A percentile compares a stretch with the other conserved stretches of the same genome.
These are phyloP conservation scores for Cystobasidiaceae sp. DNA, from an alignment of 1,284 basidiomycete species.

Conservation along the genomic window DNA sequence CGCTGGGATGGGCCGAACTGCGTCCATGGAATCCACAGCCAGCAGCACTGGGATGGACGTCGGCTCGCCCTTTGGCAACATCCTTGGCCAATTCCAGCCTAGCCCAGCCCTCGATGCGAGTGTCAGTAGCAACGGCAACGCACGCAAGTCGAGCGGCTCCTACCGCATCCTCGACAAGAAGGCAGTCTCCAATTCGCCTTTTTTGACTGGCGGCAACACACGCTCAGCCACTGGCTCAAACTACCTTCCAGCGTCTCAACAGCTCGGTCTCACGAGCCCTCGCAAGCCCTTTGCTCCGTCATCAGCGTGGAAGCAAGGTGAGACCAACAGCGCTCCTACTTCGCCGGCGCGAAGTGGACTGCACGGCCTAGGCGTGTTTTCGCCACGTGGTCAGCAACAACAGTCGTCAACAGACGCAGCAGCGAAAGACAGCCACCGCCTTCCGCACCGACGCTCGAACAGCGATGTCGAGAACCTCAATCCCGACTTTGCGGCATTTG, in stretches of 20 bases:
- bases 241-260: background rate
- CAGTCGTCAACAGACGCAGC: too few species aligned
- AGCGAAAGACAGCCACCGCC: too few species aligned
- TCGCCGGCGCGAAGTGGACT: constrained; percentile 6
- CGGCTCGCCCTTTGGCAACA: constrained; percentile 23
- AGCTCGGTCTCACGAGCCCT: background rate
- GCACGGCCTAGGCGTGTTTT: constrained; percentile 21
- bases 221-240: constrained; percentile 3
- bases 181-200: constrained; percentile 30
- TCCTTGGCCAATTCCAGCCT: constrained; percentile 19
- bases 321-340: background rate
- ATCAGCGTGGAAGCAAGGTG: background rate
- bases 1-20: constrained; percentile 6
- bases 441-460: constrained; percentile 5
- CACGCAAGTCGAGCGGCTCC: constrained; percentile 17
- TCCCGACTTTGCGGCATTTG: background rate
- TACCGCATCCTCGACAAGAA: constrained; percentile 29
- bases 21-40: constrained; percentile 7
- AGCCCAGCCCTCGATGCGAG: too few species aligned
- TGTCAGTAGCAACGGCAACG: background rate
- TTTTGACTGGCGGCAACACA: constrained; percentile 28
- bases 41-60: constrained; percentile 13
- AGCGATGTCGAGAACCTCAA: constrained; percentile 27
- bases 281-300: constrained; percentile 27
- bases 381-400: background rate